Conservation (phyloP, 2,329 filamentous ascomycete genomes). For the Aspergillus amoenus region DNA sequence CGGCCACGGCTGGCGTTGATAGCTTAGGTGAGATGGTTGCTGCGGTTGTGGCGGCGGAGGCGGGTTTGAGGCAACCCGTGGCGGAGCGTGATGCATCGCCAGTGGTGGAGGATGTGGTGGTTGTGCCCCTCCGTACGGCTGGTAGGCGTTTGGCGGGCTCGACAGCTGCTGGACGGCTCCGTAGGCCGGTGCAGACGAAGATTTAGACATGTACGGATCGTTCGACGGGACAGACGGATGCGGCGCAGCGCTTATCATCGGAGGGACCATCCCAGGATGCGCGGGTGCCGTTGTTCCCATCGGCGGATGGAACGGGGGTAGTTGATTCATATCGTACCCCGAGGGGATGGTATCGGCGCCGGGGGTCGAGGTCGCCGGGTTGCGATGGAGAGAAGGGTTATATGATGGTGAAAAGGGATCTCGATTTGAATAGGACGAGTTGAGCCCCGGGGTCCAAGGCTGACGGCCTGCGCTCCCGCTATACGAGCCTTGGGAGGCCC, state of each 20-base stretch:
- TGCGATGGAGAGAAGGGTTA: slow-evolving; percentile 51
- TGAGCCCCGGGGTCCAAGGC: slow-evolving; percentile 45
- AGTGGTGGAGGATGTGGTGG: slow-evolving; percentile 41
- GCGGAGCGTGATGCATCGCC: slow-evolving; percentile 39
- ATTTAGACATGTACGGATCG: slow-evolving; percentile 60
- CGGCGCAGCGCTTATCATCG: slow-evolving; percentile 48
- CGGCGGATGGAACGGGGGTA: slow-evolving; percentile 63
- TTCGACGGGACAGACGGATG: slow-evolving; percentile 52
- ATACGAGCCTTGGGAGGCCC: slow-evolving; percentile 61
- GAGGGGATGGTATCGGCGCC: slow-evolving; percentile 64
- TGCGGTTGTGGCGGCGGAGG: background rate
- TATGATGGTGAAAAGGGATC: slow-evolving; percentile 60
- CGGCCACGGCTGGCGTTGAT: slow-evolving; percentile 46
- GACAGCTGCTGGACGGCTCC: slow-evolving; percentile 45
- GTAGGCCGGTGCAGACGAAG: slow-evolving; percentile 50
- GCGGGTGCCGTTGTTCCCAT: slow-evolving; percentile 54
- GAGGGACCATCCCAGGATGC: slow-evolving; percentile 45
- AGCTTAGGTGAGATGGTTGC: slow-evolving; percentile 28
- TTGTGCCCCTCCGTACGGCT: slow-evolving; percentile 22
- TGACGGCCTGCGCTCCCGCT: slow-evolving; percentile 48
- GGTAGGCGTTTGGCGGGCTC: slow-evolving; percentile 47
- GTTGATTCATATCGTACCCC: slow-evolving; percentile 63
- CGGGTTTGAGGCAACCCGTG: slow-evolving; percentile 44
- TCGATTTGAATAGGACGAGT: slow-evolving; percentile 44
- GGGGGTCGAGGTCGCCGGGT: slow-evolving; percentile 58